phyloP scores from a whole-genome alignment of 2,329 filamentous ascomycete genomes.

The Trichothecium sympodiale region DNA sequence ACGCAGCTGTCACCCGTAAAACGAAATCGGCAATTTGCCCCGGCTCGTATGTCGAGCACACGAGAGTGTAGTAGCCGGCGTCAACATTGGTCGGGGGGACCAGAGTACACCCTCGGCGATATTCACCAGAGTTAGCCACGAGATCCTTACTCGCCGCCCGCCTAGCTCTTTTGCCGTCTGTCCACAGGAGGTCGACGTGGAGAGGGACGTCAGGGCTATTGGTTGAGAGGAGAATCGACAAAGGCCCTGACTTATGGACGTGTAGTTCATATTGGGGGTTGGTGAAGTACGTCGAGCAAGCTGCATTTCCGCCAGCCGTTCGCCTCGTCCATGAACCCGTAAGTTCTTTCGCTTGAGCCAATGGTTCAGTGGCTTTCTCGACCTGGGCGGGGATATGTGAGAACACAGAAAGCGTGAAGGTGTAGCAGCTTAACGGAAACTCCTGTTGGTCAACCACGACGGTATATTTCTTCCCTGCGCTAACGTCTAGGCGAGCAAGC shows the following conservation, averaged over 20 bases:
- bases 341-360: conserved; percentile 46
- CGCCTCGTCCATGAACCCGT: conserved; percentile 63
- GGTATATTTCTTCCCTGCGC: conserved; percentile 33
- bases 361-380: conserved; percentile 46
- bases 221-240: conserved; percentile 67
- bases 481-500: conserved; percentile 53
- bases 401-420: conserved; percentile 81
- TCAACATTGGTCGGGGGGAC: conserved; percentile 51
- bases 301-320: conserved; percentile 76
- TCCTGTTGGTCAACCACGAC: conserved; percentile 70
- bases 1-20: conserved; percentile 59
- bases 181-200: conserved; percentile 78
- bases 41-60: conserved; percentile 83
- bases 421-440: conserved; percentile 60
- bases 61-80: conserved; percentile 70
- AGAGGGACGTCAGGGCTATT: conserved; percentile 57
- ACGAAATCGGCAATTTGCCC: conserved; percentile 66
- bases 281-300: conserved; percentile 62
- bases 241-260: conserved; percentile 42
- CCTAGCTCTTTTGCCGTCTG: conserved; percentile 59
- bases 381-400: conserved; percentile 54
- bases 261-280: conserved; percentile 79
- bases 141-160: conserved; percentile 66
- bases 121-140: conserved; percentile 75
- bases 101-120: conserved; percentile 68